A percentile compares a stretch with the other conserved stretches of the same genome.
Evolutionary conservation across 768 basidiomycete genomes (phyloP).

Genomic region (Auricularia sp.): DNA sequence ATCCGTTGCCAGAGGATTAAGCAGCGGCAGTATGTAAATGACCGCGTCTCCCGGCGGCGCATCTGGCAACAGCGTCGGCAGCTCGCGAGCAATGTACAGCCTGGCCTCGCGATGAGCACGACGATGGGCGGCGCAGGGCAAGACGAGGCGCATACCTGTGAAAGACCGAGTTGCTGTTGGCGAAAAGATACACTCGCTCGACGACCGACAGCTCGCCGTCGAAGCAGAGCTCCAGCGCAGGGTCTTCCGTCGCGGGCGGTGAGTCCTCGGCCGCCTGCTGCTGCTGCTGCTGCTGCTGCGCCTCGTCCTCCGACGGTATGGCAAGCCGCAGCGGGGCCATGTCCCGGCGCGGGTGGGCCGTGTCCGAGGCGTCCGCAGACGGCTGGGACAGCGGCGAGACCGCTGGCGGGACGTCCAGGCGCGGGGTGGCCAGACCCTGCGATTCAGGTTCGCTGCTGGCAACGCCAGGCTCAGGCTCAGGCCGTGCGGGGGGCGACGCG

Average conservation of each 20-base stretch:
- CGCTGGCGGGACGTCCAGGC: neutral
- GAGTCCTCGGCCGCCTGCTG: neutral
- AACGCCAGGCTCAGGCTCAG: neutral
- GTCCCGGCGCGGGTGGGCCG: neutral
- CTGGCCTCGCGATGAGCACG: conserved; percentile 23
- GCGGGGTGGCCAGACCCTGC: neutral
- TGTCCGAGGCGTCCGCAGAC: neutral
- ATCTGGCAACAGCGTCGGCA: conserved; percentile 64
- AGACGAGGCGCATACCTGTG: conserved; percentile 30
- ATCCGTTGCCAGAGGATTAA: conserved; percentile 76
- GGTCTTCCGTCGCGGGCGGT: neutral
- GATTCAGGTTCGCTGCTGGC: neutral
- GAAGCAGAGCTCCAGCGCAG: conserved; percentile 28
- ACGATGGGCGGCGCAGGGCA: neutral
- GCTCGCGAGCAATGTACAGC: conserved; percentile 74
- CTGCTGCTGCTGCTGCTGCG: neutral
- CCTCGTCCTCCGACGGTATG: neutral
- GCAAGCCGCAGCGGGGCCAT: neutral
- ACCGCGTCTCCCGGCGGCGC: conserved; percentile 82
- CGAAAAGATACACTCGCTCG: conserved; percentile 88
- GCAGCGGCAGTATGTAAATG: conserved; percentile 87
- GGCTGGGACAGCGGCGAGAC: neutral
- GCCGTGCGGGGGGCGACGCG: neutral
- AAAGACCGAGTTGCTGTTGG: conserved; percentile 60
- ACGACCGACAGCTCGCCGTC: conserved; percentile 81